phyloP scores from a whole-genome alignment of 2,329 filamentous ascomycete species.

The Penicillium paneum region DNA sequence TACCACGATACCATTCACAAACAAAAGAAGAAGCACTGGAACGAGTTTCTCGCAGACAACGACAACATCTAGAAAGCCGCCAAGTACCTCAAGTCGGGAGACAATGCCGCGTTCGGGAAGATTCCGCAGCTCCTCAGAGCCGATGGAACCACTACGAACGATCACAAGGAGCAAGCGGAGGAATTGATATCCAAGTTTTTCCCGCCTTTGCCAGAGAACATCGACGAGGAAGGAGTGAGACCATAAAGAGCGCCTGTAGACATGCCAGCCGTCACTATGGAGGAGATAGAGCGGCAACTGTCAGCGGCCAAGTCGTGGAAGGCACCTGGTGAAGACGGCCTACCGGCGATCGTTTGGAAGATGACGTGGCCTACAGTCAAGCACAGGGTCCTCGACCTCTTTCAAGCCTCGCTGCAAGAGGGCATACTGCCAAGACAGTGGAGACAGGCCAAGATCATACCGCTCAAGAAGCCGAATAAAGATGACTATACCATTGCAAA shows the following conservation, averaged over 20 bases:
- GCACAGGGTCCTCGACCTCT: slow-evolving; percentile 17
- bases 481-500: no score
- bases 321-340: slow-evolving; percentile 6
- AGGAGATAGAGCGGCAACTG: slow-evolving; percentile 17
- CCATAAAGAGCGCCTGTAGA: slow-evolving; percentile 10
- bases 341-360: slow-evolving; percentile 24
- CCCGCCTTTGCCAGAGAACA: slow-evolving; percentile 10
- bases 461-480: no score
- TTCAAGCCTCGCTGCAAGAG: slow-evolving; percentile 17
- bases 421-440: slow-evolving; percentile 14
- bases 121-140: slow-evolving; percentile 15
- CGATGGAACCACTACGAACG: slow-evolving; percentile 10
- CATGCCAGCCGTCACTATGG: slow-evolving; percentile 18
- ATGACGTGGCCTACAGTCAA: slow-evolving; percentile 23
- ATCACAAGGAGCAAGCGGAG: slow-evolving; percentile 5
- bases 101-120: slow-evolving; percentile 13
- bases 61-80: slow-evolving; percentile 28
- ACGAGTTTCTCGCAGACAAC: slow-evolving; percentile 23
- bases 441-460: slow-evolving; percentile 16
- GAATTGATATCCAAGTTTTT: slow-evolving; percentile 14
- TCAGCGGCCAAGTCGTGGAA: slow-evolving; percentile 2
- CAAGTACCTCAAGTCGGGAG: slow-evolving; percentile 23
- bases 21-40: slow-evolving; percentile 27
- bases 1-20: slow-evolving; percentile 18
- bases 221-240: slow-evolving; percentile 14